Evolutionary conservation across 345 rosid genomes (phyloP).

Genomic region (Hirschfeldia incana): DNA sequence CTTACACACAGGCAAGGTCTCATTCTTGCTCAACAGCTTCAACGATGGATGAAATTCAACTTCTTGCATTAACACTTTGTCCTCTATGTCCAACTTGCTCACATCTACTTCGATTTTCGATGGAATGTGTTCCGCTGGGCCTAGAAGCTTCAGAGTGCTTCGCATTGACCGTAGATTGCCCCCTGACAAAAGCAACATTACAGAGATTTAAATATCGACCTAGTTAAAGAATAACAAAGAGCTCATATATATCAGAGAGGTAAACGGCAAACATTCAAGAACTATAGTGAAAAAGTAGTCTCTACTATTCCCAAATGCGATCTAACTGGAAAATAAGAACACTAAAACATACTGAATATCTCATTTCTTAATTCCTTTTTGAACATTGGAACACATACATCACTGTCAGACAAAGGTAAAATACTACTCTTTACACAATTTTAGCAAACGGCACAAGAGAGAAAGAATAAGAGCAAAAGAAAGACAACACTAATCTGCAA

Average conservation of each 20-base stretch:
- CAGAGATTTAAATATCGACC: not conserved
- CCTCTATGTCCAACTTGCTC: conserved; percentile 79
- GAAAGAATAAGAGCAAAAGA: not conserved
- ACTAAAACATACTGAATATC: not conserved
- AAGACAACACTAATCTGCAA: not conserved
- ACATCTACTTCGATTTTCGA: conserved; percentile 81
- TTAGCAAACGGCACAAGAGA: no score
- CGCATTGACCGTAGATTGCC: conserved; percentile 60
- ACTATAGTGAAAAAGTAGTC: not conserved
- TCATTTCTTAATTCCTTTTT: no score
- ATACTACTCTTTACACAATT: no score
- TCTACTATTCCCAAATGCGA: not conserved
- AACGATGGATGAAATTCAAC: conserved; percentile 63
- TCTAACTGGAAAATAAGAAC: not conserved
- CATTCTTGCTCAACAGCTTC: conserved; percentile 79
- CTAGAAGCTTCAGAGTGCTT: conserved; percentile 50
- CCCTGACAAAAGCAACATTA: conserved; percentile 47
- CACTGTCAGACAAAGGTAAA: no score
- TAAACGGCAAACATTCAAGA: not conserved
- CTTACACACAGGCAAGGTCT: conserved; percentile 77
- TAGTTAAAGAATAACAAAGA: not conserved
- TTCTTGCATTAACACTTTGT: conserved; percentile 58
- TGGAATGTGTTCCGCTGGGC: conserved; percentile 80
- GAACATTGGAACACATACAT: no score
- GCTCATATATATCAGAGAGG: no score